Evolutionary conservation across 805 yeast genomes (phyloP), one percentile per base, ranked within the genome.

Genomic region (Hanseniaspora meyeri): DNA sequence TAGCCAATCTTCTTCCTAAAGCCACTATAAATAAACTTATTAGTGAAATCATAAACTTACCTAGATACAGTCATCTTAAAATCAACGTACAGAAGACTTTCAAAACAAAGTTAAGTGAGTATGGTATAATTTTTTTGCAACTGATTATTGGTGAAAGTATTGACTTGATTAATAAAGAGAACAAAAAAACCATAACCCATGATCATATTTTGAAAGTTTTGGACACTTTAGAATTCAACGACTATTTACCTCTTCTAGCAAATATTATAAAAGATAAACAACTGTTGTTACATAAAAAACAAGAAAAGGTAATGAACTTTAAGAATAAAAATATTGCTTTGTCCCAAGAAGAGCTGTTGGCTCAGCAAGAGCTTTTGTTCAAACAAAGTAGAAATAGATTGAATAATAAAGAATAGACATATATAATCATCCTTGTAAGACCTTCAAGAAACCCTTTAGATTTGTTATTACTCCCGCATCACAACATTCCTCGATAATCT

Each of bases 1-100:
- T 63, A 1, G 61, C 65, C 11, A 53, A 53, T 31, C 47, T 53
- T 1, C 50, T 61, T 17, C 64, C 78, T 24, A 72, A 74, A 70
- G 98, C 98, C 2, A 93, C 98, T 0, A 97, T 93, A 1, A 97
- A 91, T 67, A 93, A 93, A 68, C 88, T 93, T 50, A 83, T 93
- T 19, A 77, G 89, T 3, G 98, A 93, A 64, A 86, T 93, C 37
- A 74, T 91, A 34, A 96, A 46, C 42, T 24, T 32, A 31, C 39
- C 46, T 17, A 45, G 47, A 32, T 53, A 43, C 43, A 53, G 40
- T 24, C 48, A 43, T 34, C 29, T 43, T 5, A 53, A 53, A 53
- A 46, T 53, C 4, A 43, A 36, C 6, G 46, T 53, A 12, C 32
- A 49, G 31, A 53, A 53, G 24, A 49, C 48, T n/a, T 53, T 34